Base-by-base conservation (phyloP, 2,329 filamentous ascomycete species). In the Colletotrichum lupini region DNA sequence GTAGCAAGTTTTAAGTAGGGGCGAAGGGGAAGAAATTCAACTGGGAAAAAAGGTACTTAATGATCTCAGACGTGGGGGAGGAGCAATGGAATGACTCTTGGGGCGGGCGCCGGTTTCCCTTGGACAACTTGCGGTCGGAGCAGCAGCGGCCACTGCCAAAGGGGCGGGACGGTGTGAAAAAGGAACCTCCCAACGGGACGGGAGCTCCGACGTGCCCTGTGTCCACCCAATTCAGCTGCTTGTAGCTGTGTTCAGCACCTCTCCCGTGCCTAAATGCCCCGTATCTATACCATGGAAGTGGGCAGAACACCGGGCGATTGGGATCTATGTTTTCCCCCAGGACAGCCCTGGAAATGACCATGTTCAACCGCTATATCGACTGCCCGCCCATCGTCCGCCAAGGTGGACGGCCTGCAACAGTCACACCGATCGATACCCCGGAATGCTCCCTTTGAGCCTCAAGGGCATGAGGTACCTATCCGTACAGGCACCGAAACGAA, bases 1-100 rank as follows among this genome's bases (percentile, higher is more conserved):
- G 46, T 57, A 67, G 22, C 71, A 61, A 61, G 46, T 63, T 70
- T 70, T 70, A 66, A 59, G 68, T 57, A 56, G 62, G 12, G 32
- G 32, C 3, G 11, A 12, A 9, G 11, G 32, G 46, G 30, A 32
- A 61, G 42, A 28, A 28, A 67, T 49, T 49, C 42, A 8, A 49
- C n/a, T 59, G 24, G 24, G 52, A 52, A 60, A 57, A 49, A 49
- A 42, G 37, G 42, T 49, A 22, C 42, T 49, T 24, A 30, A 59
- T 56, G 63, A 58, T 73, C 59, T 69, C 70, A 53, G 53, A 49
- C 35, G 52, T 60, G 55, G 52, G 55, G 58, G 64, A 65, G 56
- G 35, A 46, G 32, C 32, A 35, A 12, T 35, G 61, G 53, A 68
- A 56, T 55, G 61, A 62, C 42, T 53, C 30, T 55, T 28, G 35